Evolutionary conservation across 2,329 filamentous ascomycete species (phyloP), one percentile per base, ranked within the genome.

Genomic region (Fusarium irregulare): DNA sequence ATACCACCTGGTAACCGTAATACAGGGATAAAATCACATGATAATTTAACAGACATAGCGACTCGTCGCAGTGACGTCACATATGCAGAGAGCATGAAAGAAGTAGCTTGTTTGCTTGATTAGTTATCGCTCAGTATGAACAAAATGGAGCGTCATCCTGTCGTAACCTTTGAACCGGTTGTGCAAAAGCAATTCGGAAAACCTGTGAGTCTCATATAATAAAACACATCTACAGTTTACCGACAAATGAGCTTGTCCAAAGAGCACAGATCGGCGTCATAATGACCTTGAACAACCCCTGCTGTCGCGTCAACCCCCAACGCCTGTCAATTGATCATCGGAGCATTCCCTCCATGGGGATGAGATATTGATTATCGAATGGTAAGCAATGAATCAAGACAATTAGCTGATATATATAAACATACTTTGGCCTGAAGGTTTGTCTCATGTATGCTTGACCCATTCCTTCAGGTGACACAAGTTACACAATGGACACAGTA

Each of bases 41-140:
- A 11, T 6, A 37, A 11, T 12, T 9, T 1, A 4, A 7, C 4
- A 37, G 6, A 18, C 1, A 37, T 7, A 12, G 10, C 3, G 10
- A 37, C 12, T 37, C 0, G 5, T 12, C 10, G 3, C 5, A n/a
- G 10, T 37, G 34, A 37, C 34, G 34, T 37, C 34, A 37, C 18
- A 7, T 3, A n/a, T n/a, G 10, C 34, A n/a, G 10, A 10, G 3
- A 6, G 1, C 6, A 6, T 37, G 34, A 37, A 37, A 37, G 18
- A 10, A 18, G 3, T 10, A n/a, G 34, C 34, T 6, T 37, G 18
- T n/a, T n/a, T n/a, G 34, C 18, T 37, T 37, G 34, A 23, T 23
- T 23, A 37, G 3, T 4, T n/a, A 10, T 37, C 18, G 6, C 10
- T 37, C 10, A 4, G 18, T 37, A 37, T 37, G 34, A 37, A 37